phyloP scores from a whole-genome alignment of 208 protist genomes.

The Leishmania mexicana region DNA sequence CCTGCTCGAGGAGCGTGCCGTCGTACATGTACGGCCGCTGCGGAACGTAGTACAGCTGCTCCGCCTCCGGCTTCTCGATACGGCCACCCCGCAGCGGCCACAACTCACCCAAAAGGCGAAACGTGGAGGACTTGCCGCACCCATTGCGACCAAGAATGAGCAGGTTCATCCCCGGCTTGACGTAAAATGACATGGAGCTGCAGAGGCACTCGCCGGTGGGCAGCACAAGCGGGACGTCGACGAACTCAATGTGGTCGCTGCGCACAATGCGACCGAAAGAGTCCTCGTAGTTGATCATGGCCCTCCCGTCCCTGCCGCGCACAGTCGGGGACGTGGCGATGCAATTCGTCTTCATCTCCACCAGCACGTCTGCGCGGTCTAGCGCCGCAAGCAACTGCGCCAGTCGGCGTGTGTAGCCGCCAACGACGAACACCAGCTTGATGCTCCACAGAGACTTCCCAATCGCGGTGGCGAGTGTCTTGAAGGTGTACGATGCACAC shows the following conservation, averaged over 20 bases:
- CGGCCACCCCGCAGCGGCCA: conserved; percentile 73
- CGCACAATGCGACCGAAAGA: conserved; percentile 35
- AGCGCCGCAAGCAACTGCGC: conserved; percentile 49
- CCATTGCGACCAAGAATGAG: conserved; percentile 93
- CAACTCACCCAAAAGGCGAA: conserved; percentile 82
- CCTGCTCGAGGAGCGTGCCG: conserved; percentile 87
- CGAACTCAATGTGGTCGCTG: conserved; percentile 84
- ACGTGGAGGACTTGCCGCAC: conserved; percentile 90
- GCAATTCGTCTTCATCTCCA: conserved; percentile 26
- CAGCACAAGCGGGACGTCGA: conserved; percentile 65
- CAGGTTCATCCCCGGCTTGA: conserved; percentile 83
- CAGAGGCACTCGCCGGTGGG: conserved; percentile 70
- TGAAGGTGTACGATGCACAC: conserved; percentile 42
- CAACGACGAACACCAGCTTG: conserved; percentile 42
- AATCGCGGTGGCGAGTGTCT: conserved; percentile 48
- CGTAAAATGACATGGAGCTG: conserved; percentile 67
- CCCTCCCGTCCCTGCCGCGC: background rate
- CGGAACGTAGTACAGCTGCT: conserved; percentile 88
- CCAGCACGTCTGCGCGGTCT: conserved; percentile 34
- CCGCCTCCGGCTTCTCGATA: conserved; percentile 67
- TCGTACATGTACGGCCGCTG: conserved; percentile 86
- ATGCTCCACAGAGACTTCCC: conserved; percentile 52
- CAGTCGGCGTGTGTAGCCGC: conserved; percentile 63
- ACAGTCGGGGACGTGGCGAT: conserved; percentile 19
- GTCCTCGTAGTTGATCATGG: conserved; percentile 12